Base-by-base conservation (phyloP, 148 eudicot species). In the Vaccinium macrocarpon region DNA sequence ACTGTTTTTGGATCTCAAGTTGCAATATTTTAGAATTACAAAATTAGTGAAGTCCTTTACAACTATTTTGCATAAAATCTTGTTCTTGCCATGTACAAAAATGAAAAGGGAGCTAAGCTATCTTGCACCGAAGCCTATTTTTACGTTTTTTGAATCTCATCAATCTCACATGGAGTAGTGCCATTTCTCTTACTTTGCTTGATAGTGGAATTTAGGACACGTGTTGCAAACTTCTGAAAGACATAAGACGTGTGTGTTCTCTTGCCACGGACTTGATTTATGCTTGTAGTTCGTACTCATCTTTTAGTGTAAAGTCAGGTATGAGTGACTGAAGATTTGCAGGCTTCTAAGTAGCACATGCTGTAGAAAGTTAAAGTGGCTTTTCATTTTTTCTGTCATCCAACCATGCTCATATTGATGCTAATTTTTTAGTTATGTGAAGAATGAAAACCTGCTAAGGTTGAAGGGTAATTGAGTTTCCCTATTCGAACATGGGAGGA, bases 131-230 rank as follows among this genome's bases (percentile, higher is more conserved):
- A 23, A 13, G 29, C 35, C 14, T 32, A 5, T 70, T 70, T 29
- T 27, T 32, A n/a, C 4, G 14, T 71, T 71, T 11, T 10, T 6
- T 14, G 7, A 15, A 27, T 72, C 48, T 15, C 76, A 72, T 13
- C 14, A 72, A 3, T 72, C 15, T 12, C 11, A 32, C 21, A 72
- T 27, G 76, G 8, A 32, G 35, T 72, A 38, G 23, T 38, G 50
- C 50, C 76, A 75, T 77, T 50, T 50, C 15, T 77, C 57, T 23
- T 77, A 19, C 59, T 77, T 14, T 50, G 80, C 80, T 77, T 48
- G 32, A 49, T 48, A 76, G 6, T 21, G 29, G 5, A 56, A 76
- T 76, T 76, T 76, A 18, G n/a, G 49, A 18, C n/a, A 38, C 1
- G 13, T 49, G 7, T 42, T 42, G 51, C 14, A 18, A 42, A 74